A percentile compares a stretch with the other conserved stretches of the same genome.
Conservation (phyloP, 768 basidiomycete species). For the Lyophyllum atratum region DNA sequence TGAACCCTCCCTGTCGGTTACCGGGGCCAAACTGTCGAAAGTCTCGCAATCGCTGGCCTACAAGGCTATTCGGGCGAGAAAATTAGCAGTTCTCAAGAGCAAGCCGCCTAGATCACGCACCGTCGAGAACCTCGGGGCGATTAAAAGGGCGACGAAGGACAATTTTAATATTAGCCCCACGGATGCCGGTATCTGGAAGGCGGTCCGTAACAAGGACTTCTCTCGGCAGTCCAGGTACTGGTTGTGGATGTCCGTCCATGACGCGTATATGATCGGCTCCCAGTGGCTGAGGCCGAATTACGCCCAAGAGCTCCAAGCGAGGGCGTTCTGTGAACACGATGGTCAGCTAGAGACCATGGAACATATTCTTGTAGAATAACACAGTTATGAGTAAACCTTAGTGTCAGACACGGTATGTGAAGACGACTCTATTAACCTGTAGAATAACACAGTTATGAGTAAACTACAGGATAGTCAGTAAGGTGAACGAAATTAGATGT, state of each 20-base stretch:
- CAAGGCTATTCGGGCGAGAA: background rate
- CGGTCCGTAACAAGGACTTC: background rate
- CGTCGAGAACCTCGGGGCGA: background rate
- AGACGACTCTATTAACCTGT: no score
- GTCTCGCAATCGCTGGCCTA: background rate
- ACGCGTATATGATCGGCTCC: background rate
- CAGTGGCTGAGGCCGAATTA: background rate
- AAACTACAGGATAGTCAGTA: no score
- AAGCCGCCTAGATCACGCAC: background rate
- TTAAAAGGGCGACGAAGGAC: background rate
- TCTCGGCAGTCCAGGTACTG: background rate
- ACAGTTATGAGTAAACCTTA: no score
- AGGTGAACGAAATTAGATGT: no score
- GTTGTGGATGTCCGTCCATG: slow-evolving; percentile 4
- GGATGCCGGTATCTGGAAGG: background rate
- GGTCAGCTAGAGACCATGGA: background rate
- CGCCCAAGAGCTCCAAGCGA: background rate
- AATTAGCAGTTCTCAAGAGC: background rate
- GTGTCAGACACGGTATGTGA: no score
- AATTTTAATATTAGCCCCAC: slow-evolving; percentile 12
- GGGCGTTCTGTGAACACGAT: background rate
- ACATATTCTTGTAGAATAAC: background rate
- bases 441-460: no score
- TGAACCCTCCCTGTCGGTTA: background rate
- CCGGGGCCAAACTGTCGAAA: background rate